A percentile compares a stretch with the other conserved stretches of the same genome.
These are phyloP conservation scores for Volvox carteri DNA, from an alignment of 163 green algal species.

Conservation along the genomic window DNA sequence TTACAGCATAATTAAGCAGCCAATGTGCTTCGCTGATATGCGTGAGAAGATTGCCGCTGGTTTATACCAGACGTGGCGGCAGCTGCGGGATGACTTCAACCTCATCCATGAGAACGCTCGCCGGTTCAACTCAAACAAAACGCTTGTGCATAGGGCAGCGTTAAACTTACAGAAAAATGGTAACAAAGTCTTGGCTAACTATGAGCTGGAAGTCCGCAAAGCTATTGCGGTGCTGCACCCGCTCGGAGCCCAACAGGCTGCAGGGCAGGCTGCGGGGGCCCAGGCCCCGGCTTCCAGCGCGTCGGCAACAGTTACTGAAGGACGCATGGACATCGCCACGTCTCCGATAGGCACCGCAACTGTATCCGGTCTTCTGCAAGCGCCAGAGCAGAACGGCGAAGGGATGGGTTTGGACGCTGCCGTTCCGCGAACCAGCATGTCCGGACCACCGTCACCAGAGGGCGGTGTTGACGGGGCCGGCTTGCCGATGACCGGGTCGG, in stretches of 20 bases:
- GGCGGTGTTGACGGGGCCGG: background rate
- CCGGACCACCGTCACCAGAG: slow-evolving; percentile 16
- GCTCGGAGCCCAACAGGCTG: background rate
- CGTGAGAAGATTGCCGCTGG: slow-evolving; percentile 73
- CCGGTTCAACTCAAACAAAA: slow-evolving; percentile 85
- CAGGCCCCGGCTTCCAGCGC: background rate
- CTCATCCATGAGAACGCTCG: slow-evolving; percentile 91
- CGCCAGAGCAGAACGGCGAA: slow-evolving; percentile 26
- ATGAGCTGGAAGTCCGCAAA: slow-evolving; percentile 61
- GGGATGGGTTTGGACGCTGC: background rate
- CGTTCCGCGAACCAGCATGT: background rate
- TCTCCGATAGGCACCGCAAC: background rate
- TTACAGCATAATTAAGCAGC: slow-evolving; percentile 84
- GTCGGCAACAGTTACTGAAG: background rate
- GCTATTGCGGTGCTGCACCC: slow-evolving; percentile 73
- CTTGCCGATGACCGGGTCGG: background rate
- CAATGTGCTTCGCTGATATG: slow-evolving; percentile 91
- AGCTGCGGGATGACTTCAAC: slow-evolving; percentile 87
- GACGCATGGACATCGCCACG: background rate
- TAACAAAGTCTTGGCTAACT: slow-evolving; percentile 51
- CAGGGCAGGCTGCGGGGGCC: no score
- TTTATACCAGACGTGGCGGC: slow-evolving; percentile 81
- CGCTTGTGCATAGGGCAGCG: slow-evolving; percentile 76
- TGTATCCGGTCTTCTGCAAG: background rate
- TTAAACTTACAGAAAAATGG: slow-evolving; percentile 59